These are phyloP conservation scores for Grosmannia huntii DNA, from an alignment of 2,329 filamentous ascomycete genomes.

Conservation along the genomic window DNA sequence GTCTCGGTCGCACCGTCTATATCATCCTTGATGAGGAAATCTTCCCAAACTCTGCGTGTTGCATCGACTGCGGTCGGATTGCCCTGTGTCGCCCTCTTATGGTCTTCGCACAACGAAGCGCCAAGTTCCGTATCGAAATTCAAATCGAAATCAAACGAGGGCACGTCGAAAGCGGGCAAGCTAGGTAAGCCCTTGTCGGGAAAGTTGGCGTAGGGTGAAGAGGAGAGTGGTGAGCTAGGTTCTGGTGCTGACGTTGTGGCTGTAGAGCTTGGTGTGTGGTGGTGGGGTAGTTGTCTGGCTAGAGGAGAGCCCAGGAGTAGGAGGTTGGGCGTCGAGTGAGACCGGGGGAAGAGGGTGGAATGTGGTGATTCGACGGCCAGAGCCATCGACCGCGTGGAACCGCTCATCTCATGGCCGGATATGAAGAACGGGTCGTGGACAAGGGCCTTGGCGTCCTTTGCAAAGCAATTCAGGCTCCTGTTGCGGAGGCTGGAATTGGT, in stretches of 20 bases:
- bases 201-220: neutral
- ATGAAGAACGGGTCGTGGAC: constrained; percentile 3
- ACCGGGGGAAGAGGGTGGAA: constrained; percentile 18
- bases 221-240: constrained; percentile 1
- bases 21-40: constrained; percentile 3
- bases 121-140: constrained; percentile 29
- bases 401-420: constrained; percentile 28
- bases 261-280: constrained; percentile 2
- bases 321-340: constrained; percentile 22
- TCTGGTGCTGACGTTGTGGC: constrained; percentile 5
- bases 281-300: constrained; percentile 9
- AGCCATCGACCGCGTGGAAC: constrained; percentile 26
- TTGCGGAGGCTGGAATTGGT: neutral
- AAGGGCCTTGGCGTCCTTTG: constrained; percentile 1
- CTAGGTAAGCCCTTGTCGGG: constrained; percentile 18
- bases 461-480: neutral
- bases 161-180: constrained; percentile 35
- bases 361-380: constrained; percentile 25
- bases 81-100: neutral
- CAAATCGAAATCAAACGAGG: constrained; percentile 39
- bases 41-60: constrained; percentile 9
- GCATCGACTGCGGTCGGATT: neutral
- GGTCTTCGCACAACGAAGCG: constrained; percentile 11
- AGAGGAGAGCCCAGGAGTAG: constrained; percentile 13
- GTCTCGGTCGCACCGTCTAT: neutral